Percentiles rank a stretch among this genome's conserved stretches.
Evolutionary conservation across 2,329 filamentous ascomycete genomes (phyloP).

Genomic region (Rasamsonia emersonii): DNA sequence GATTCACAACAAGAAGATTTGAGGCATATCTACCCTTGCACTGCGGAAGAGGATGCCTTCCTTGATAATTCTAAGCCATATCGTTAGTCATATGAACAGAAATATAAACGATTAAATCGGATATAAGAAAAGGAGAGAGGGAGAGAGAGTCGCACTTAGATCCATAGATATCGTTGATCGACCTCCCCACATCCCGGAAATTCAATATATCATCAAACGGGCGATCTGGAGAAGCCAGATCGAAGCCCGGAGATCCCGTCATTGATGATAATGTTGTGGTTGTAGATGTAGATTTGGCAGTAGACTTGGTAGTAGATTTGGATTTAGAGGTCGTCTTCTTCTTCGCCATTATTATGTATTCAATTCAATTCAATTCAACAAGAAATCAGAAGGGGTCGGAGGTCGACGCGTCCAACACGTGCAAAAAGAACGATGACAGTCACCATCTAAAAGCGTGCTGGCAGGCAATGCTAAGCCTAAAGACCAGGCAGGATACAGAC

Average conservation of each 20-base stretch:
- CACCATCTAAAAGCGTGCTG: no score
- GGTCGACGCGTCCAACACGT: no score
- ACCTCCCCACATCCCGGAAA: slow-evolving; percentile 66
- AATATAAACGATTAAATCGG: neutral
- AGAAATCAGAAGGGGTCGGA: no score
- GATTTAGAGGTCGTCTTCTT: no score
- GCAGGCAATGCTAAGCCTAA: no score
- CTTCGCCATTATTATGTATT: no score
- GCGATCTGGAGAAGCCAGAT: slow-evolving; percentile 25
- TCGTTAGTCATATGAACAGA: slow-evolving; percentile 6
- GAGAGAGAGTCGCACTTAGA: slow-evolving; percentile 38
- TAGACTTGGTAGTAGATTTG: no score
- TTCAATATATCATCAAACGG: slow-evolving; percentile 57
- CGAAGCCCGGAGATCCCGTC: slow-evolving; percentile 20
- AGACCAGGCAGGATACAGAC: no score
- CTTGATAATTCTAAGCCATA: slow-evolving; percentile 36
- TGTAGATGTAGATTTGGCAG: neutral
- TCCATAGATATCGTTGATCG: slow-evolving; percentile 53
- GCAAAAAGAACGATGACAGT: no score
- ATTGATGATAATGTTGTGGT: neutral
- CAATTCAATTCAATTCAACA: no score
- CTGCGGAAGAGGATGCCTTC: slow-evolving; percentile 62
- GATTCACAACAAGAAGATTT: neutral
- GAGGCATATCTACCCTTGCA: slow-evolving; percentile 48
- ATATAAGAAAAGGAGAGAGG: neutral